Percentiles rank a stretch among this genome's conserved stretches.
These are phyloP conservation scores for Tricholoma furcatifolium DNA, from an alignment of 768 basidiomycete genomes.

Conservation along the genomic window DNA sequence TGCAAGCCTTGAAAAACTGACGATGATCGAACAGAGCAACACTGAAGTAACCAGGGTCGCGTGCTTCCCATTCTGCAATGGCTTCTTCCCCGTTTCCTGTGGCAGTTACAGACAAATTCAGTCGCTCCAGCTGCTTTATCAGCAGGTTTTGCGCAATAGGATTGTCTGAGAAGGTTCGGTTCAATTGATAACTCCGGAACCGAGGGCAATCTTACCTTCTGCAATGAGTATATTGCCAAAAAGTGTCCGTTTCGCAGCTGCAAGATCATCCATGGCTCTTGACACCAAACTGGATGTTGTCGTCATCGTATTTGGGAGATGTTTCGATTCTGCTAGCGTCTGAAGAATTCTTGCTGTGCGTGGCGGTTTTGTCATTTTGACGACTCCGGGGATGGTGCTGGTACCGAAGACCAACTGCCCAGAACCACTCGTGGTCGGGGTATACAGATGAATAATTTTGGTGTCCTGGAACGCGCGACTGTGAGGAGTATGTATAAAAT, in stretches of 20 bases:
- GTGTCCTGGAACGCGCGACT: conserved; percentile 45
- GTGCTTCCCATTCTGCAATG: conserved; percentile 65
- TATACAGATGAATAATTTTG: conserved; percentile 70
- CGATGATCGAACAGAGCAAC: conserved; percentile 77
- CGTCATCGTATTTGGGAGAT: conserved; percentile 46
- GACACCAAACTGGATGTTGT: conserved; percentile 34
- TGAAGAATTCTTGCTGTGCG: conserved; percentile 59
- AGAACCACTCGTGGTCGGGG: conserved; percentile 61
- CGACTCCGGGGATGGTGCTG: conserved; percentile 51
- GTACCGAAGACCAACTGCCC: conserved; percentile 51
- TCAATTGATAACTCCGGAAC: not conserved
- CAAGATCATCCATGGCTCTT: conserved; percentile 45
- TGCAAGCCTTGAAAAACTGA: conserved; percentile 28
- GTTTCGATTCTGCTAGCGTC: conserved; percentile 58
- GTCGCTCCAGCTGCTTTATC: conserved; percentile 64
- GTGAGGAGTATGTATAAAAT: conserved; percentile 40
- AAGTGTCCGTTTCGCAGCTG: conserved; percentile 50
- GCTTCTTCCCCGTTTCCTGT: conserved; percentile 72
- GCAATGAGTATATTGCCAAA: conserved; percentile 71
- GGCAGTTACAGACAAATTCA: conserved; percentile 57
- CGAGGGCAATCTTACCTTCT: conserved; percentile 46
- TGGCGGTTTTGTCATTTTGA: conserved; percentile 73
- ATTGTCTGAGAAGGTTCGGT: conserved; percentile 47
- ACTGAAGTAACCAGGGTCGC: conserved; percentile 66
- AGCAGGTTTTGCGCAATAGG: conserved; percentile 67